Evolutionary conservation across 768 basidiomycete genomes (phyloP).

Genomic region (Exidia glandulosa): DNA sequence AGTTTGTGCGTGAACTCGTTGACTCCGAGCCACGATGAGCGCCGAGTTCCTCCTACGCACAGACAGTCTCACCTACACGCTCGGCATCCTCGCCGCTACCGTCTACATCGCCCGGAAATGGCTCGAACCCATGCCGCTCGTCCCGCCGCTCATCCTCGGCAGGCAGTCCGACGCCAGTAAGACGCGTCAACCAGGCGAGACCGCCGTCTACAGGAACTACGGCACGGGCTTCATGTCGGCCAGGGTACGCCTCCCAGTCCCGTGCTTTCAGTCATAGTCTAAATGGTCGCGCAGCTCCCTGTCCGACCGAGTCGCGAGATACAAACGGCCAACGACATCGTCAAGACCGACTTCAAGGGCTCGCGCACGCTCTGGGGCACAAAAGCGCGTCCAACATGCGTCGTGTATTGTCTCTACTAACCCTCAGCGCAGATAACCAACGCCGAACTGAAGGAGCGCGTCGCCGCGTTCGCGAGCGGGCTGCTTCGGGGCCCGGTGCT

Average conservation of each 20-base stretch:
- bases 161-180: slow-evolving; percentile 82
- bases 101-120: slow-evolving; percentile 4
- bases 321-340: slow-evolving; percentile 51
- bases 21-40: neutral
- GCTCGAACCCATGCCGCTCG: slow-evolving; percentile 29
- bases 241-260: slow-evolving; percentile 41
- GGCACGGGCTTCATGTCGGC: slow-evolving; percentile 67
- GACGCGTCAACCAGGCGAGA: slow-evolving; percentile 71
- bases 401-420: neutral
- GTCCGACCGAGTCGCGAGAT: slow-evolving; percentile 61
- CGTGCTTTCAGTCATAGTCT: neutral
- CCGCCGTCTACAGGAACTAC: slow-evolving; percentile 86
- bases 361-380: slow-evolving; percentile 72
- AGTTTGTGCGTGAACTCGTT: neutral
- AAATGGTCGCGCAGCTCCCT: slow-evolving; percentile 46
- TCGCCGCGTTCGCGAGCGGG: slow-evolving; percentile 64
- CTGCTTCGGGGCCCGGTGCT: slow-evolving; percentile 47
- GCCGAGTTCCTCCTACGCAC: neutral
- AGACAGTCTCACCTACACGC: neutral
- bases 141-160: slow-evolving; percentile 89
- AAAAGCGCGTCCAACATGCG: slow-evolving; percentile 35
- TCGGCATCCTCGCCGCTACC: slow-evolving; percentile 40
- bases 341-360: slow-evolving; percentile 54
- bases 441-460: slow-evolving; percentile 52
- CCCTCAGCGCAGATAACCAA: slow-evolving; percentile 55